A percentile compares a stretch with the other conserved stretches of the same genome.
Conservation (phyloP, 139 green algal species). For the Volvox reticuliferus region DNA sequence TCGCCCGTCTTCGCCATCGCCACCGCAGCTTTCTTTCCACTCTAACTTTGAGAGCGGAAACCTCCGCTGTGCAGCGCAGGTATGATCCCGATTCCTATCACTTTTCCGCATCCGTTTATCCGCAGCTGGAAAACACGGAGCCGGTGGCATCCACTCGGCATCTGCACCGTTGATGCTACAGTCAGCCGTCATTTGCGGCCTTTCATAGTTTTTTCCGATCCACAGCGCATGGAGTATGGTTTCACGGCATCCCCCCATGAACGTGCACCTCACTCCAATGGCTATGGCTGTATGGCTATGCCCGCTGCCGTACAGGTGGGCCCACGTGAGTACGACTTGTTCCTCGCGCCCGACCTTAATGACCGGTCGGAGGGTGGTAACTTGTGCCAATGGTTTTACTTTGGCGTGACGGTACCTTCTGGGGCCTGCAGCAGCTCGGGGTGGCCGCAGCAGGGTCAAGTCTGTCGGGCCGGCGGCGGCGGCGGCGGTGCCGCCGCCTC, state of each 20-base stretch:
- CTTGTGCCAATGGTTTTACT: slow-evolving; percentile 57
- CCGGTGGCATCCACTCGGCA: too few species aligned
- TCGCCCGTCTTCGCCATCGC: not conserved
- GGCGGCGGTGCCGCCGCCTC: not conserved
- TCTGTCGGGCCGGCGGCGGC: not conserved
- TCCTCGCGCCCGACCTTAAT: slow-evolving; percentile 73
- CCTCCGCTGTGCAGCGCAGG: slow-evolving; percentile 59
- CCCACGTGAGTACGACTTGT: slow-evolving; percentile 80
- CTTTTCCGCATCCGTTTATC: too few species aligned
- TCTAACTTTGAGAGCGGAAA: slow-evolving; percentile 61
- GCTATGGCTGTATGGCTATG: too few species aligned
- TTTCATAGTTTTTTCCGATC: too few species aligned
- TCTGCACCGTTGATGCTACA: too few species aligned
- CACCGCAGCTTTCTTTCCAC: slow-evolving; percentile 42
- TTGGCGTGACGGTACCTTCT: slow-evolving; percentile 32
- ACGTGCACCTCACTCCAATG: too few species aligned
- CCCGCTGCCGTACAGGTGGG: slow-evolving; percentile 57
- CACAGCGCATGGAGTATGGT: too few species aligned
- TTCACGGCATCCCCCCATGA: too few species aligned
- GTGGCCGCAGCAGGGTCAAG: not conserved
- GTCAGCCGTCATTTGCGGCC: too few species aligned
- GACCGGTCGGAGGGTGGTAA: slow-evolving; percentile 59
- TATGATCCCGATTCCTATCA: not conserved
- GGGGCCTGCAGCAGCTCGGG: slow-evolving; percentile 25
- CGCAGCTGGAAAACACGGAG: too few species aligned